Evolutionary conservation across 805 yeast genomes (phyloP), one percentile per base, ranked within the genome.

Genomic region (Kodamaea neixiangensis): DNA sequence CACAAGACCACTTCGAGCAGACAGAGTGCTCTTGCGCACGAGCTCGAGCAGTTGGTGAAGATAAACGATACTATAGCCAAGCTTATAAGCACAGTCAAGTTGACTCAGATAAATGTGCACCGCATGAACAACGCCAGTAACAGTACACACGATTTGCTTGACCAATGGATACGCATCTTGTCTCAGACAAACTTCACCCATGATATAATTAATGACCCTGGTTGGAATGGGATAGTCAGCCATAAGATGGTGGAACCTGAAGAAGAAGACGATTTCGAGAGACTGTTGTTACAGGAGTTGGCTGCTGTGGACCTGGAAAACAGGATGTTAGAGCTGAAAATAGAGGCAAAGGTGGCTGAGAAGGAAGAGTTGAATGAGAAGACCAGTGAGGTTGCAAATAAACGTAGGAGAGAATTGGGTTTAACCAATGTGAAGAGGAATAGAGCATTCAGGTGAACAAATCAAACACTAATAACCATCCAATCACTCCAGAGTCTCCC

Each of bases 121-220:
- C 61, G 65, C 22, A 55, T 66, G 34, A 71, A 74, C 49, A 67
- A 65, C 17, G 74, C 83, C 3, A 72, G 82, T 40, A 73, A 71
- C 37, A 74, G 76, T 25, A 76, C 85, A 0, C 74, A 79, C 49
- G 69, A 70, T 20, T 66, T 85, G 20, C 64, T 85, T 19, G 84
- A 80, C 50, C 73, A 81, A 18, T 85, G 87, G 87, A 76, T 80
- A 47, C 72, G 77, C 54, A 82, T 85, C 45, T 73, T 84, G 17
- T 82, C 86, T 13, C 87, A 84, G 58, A 79, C 86, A 18, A 77
- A 78, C 33, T 80, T 81, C 58, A 78, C 85, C 3, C 69, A 74
- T 21, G 73, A 76, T 7, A 62, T 81, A 15, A 67, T 82, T 54
- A 70, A 71, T 47, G 76, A 77, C 49, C 57, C 68, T 6, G 68